Evolutionary conservation across 768 basidiomycete genomes (phyloP).

Genomic region (Rubroboletus pulcherrimus): DNA sequence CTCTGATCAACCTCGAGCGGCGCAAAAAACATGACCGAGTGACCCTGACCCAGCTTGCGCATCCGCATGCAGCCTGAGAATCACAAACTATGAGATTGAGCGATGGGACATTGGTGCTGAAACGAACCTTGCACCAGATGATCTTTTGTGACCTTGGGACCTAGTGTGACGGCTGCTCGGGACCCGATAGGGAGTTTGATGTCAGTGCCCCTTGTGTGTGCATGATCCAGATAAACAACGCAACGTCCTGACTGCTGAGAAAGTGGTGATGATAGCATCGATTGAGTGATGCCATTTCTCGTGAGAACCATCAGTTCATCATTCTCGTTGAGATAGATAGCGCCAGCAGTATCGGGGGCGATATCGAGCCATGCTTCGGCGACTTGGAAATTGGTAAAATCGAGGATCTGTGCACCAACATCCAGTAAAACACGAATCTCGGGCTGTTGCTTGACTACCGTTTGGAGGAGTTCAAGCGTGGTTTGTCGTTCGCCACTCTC

Average conservation of each 20-base stretch:
- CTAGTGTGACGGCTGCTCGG: conserved; percentile 9
- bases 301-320: conserved; percentile 30
- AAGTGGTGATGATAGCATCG: conserved; percentile 27
- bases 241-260: conserved; percentile 26
- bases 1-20: conserved; percentile 35
- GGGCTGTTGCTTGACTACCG: conserved; percentile 31
- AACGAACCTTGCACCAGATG: conserved; percentile 30
- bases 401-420: conserved; percentile 54
- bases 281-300: conserved; percentile 16
- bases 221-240: conserved; percentile 36
- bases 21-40: conserved; percentile 45
- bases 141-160: conserved; percentile 36
- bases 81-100: neutral
- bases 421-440: conserved; percentile 45
- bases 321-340: conserved; percentile 24
- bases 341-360: conserved; percentile 8
- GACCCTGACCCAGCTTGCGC: conserved; percentile 44
- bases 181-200: conserved; percentile 28
- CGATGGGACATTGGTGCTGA: too few species aligned
- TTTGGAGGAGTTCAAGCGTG: conserved; percentile 15
- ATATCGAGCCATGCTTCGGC: conserved; percentile 38
- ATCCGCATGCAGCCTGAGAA: conserved; percentile 48
- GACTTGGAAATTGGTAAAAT: conserved; percentile 40
- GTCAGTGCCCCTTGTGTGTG: conserved; percentile 38
- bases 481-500: neutral